phyloP scores from a whole-genome alignment of 2,329 filamentous ascomycete species.

The Tolypocladium cylindrosporum region DNA sequence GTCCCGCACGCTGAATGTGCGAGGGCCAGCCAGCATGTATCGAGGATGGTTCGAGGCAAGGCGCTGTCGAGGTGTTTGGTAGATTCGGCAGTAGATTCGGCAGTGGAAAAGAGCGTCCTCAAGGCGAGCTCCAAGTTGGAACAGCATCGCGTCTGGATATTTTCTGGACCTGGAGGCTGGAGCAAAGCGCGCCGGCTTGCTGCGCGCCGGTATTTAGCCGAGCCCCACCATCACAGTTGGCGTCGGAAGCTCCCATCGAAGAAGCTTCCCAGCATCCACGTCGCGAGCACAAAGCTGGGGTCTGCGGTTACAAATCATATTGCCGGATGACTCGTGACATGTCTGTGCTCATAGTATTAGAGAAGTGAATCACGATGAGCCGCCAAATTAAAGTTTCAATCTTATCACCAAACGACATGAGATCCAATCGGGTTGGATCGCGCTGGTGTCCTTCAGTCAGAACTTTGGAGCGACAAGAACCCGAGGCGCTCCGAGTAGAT shows the following conservation, averaged over 20 bases:
- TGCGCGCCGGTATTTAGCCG: slow-evolving; percentile 5
- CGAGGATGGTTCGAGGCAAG: not conserved
- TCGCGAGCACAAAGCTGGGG: too few species aligned
- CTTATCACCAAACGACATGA: too few species aligned
- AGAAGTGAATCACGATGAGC: not conserved
- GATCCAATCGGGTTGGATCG: too few species aligned
- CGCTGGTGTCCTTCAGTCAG: too few species aligned
- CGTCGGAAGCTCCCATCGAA: not conserved
- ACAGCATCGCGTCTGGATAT: slow-evolving; percentile 10
- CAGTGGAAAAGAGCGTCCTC: not conserved
- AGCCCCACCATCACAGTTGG: not conserved
- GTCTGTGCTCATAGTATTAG: not conserved
- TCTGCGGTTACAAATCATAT: not conserved
- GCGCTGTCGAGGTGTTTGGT: not conserved
- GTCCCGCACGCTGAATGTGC: not conserved
- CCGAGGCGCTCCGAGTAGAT: not conserved
- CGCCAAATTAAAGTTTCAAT: not conserved
- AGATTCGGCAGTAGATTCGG: not conserved
- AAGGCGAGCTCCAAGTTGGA: not conserved
- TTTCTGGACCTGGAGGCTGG: slow-evolving; percentile 7
- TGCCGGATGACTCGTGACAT: not conserved
- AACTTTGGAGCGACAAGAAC: not conserved
- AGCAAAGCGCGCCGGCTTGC: not conserved
- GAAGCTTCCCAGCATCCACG: not conserved
- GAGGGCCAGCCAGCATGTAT: not conserved